Base-by-base conservation (phyloP, 495 filamentous ascomycete species). In the Rhypophila decipiens region DNA sequence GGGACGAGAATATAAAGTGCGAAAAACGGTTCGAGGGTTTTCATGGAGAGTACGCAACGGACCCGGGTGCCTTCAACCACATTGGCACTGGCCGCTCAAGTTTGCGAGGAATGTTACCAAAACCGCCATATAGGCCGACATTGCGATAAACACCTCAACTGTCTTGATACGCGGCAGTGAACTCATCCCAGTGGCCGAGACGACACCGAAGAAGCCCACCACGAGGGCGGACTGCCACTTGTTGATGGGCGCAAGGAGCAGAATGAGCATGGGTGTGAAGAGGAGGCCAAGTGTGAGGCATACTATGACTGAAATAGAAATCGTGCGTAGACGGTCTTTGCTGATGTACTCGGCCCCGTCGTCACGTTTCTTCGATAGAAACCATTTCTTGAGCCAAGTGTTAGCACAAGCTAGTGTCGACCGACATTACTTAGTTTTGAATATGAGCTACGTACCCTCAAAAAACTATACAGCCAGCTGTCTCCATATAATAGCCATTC, bases 21-120 rank as follows among this genome's bases (percentile, higher is more conserved):
- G n/a, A n/a, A n/a, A n/a, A n/a, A n/a, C n/a, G n/a, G n/a, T n/a
- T n/a, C n/a, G n/a, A n/a, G n/a, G n/a, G n/a, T n/a, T n/a, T n/a
- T n/a, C n/a, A n/a, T n/a, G n/a, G n/a, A n/a, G n/a, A n/a, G n/a
- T n/a, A 7, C 27, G 27, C 7, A 7, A 31, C 27, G 7, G 13
- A 31, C 27, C 27, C 27, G 13, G 27, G 7, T 31, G n/a, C n/a
- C 27, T 31, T 31, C 27, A 31, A 7, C 7, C 13, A 7, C 22
- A 17, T 24, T 42, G 22, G 19, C 22, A 24, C 15, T 42, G 39
- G 8, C 24, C 0, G 10, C 44, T 29, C 37, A 47, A 37, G 38
- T 52, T 52, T 0, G 49, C 43, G 19, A 52, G 44, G 20, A 52
- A 52, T 2, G 49, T 52, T 4, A 47, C 49, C 43, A 46, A 11